phyloP scores from a whole-genome alignment of 2,329 filamentous ascomycete genomes.

The Microthyrium microscopicum region DNA sequence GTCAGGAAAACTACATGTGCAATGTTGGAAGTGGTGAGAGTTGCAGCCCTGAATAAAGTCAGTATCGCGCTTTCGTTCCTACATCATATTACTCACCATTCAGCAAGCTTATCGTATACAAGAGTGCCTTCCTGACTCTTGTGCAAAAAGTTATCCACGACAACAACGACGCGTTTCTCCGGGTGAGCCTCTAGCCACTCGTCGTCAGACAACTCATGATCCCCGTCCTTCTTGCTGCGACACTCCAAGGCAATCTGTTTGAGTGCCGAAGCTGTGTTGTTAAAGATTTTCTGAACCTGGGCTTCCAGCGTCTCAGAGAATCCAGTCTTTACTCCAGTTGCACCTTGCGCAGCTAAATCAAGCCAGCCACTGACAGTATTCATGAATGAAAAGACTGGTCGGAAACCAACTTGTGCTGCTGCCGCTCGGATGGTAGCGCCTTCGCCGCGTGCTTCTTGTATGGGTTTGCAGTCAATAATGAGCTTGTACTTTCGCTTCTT shows the following conservation, averaged over 20 bases:
- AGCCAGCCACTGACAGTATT: conserved; percentile 87
- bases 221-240: conserved; percentile 56
- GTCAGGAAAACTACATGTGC: conserved; percentile 93
- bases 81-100: conserved; percentile 37
- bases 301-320: conserved; percentile 87
- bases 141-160: conserved; percentile 84
- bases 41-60: conserved; percentile 42
- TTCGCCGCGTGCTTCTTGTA: conserved; percentile 82
- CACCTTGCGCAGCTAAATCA: conserved; percentile 82
- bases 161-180: conserved; percentile 63
- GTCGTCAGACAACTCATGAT: conserved; percentile 58
- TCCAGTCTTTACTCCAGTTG: conserved; percentile 83
- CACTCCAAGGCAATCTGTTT: conserved; percentile 57
- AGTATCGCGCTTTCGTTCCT: neutral
- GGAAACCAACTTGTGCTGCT: conserved; percentile 71
- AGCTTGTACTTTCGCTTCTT: conserved; percentile 61
- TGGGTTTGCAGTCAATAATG: conserved; percentile 80
- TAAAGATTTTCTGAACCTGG: conserved; percentile 76
- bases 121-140: conserved; percentile 39
- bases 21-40: conserved; percentile 69
- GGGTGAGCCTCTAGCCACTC: conserved; percentile 84
- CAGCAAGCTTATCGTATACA: conserved; percentile 42
- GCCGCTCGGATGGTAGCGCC: conserved; percentile 68
- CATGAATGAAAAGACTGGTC: conserved; percentile 89
- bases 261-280: conserved; percentile 64